Conservation (phyloP, 208 protist species). For the Zelonia costaricensis region DNA sequence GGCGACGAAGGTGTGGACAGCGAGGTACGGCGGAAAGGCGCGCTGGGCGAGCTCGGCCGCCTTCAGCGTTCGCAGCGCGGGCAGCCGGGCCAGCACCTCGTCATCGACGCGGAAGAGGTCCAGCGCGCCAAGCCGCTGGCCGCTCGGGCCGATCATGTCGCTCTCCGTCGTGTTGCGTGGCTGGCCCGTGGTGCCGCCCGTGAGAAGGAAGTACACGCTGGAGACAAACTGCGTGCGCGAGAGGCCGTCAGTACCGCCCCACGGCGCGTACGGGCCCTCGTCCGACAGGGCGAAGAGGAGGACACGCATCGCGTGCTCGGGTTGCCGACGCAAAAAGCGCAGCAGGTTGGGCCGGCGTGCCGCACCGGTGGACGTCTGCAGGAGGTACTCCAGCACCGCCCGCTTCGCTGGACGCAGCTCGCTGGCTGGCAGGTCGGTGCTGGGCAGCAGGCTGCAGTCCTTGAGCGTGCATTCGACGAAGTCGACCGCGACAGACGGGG, state of each 20-base stretch:
- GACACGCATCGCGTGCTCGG: conserved; percentile 29
- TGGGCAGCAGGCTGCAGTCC: conserved; percentile 31
- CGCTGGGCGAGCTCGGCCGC: conserved; percentile 40
- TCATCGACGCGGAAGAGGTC: conserved; percentile 18
- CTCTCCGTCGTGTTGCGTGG: conserved; percentile 4
- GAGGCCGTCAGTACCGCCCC: conserved; percentile 20
- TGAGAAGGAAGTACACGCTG: conserved; percentile 27
- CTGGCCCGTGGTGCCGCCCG: conserved; percentile 17
- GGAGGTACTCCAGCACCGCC: conserved; percentile 38
- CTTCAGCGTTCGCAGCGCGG: conserved; percentile 14
- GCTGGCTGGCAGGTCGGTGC: conserved; percentile 25
- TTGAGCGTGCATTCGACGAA: conserved; percentile 44
- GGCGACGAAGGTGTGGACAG: conserved; percentile 36
- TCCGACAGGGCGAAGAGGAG: conserved; percentile 47
- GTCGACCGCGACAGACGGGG: conserved; percentile 28
- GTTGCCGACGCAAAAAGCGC: conserved; percentile 37
- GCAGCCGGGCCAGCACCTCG: neutral
- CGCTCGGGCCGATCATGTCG: neutral
- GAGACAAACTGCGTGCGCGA: conserved; percentile 30
- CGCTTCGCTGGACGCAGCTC: conserved; percentile 32
- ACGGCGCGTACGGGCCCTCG: conserved; percentile 38
- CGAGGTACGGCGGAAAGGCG: conserved; percentile 44
- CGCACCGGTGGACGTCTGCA: conserved; percentile 8
- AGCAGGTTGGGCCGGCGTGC: conserved; percentile 21
- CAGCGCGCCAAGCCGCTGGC: neutral